Conservation (phyloP, 2,329 filamentous ascomycete species). For the Hypoxylon sp. region DNA sequence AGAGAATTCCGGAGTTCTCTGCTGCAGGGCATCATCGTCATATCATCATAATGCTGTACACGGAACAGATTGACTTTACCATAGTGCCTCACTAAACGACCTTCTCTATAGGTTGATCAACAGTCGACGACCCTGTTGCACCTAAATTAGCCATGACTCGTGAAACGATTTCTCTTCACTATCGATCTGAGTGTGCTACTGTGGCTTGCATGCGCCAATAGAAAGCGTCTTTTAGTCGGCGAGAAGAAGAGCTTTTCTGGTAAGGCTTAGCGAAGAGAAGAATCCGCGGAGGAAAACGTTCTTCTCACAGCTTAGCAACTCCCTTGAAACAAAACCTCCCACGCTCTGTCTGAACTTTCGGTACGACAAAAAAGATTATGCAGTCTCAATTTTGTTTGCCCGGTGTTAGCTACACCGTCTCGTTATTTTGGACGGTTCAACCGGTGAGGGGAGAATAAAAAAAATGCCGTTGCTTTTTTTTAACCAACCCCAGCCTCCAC, state of each 20-base stretch:
- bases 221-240: conserved; percentile 11
- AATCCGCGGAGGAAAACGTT: neutral
- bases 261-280: conserved; percentile 36
- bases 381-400: conserved; percentile 1
- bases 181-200: conserved; percentile 35
- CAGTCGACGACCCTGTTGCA: conserved; percentile 42
- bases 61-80: conserved; percentile 35
- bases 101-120: conserved; percentile 25
- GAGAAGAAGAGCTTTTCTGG: conserved; percentile 25
- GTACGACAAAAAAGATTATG: neutral
- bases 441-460: conserved; percentile 19
- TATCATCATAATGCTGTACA: conserved; percentile 46
- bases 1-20: conserved; percentile 37
- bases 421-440: conserved; percentile 1
- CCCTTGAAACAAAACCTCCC: neutral
- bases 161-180: conserved; percentile 27
- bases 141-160: conserved; percentile 28
- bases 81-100: conserved; percentile 19
- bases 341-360: neutral
- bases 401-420: neutral
- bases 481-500: conserved; percentile 23
- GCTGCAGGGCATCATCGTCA: conserved; percentile 40
- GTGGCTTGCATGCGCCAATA: conserved; percentile 43
- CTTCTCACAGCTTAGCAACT: neutral
- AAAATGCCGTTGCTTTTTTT: conserved; percentile 24